Percentiles rank a stretch among this genome's conserved stretches.
phyloP scores from a whole-genome alignment of 192 early-diverging fungal genomes.

The Linnemannia hyalina region DNA sequence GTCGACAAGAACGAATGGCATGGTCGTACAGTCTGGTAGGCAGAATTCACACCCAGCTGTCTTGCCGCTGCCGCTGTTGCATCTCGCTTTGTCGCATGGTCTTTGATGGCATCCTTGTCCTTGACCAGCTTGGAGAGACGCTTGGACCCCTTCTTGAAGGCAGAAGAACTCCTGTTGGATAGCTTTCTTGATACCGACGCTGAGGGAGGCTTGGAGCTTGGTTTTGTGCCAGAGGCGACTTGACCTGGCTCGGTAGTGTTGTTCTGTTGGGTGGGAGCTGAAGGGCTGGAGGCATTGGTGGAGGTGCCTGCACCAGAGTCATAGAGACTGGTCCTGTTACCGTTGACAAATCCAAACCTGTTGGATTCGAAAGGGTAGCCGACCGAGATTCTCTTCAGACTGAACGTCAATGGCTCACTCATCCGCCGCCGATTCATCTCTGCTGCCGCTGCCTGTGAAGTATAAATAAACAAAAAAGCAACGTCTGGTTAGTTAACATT shows the following conservation, averaged over 20 bases:
- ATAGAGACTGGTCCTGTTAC: slow-evolving; percentile 12
- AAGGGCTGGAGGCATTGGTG: background rate
- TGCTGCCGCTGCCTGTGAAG: background rate
- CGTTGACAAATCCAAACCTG: slow-evolving; percentile 9
- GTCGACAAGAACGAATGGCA: slow-evolving; percentile 13
- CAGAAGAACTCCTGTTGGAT: background rate
- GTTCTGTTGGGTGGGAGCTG: background rate
- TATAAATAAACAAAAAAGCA: background rate
- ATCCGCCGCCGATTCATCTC: background rate
- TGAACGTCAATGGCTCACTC: slow-evolving; percentile 7
- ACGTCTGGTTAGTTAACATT: background rate
- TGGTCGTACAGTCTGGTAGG: slow-evolving; percentile 4
- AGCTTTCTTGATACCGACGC: background rate
- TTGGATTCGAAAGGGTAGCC: slow-evolving; percentile 25
- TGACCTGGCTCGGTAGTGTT: background rate
- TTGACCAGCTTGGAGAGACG: background rate
- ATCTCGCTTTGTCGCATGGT: background rate
- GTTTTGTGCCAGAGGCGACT: background rate
- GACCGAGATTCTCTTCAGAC: slow-evolving; percentile 11
- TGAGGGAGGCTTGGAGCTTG: background rate
- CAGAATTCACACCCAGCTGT: background rate
- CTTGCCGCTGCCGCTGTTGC: background rate
- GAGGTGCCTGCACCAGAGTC: slow-evolving; percentile 7
- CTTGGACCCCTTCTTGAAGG: background rate
- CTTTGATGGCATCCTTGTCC: background rate